These are phyloP conservation scores for Fraxinus angustifolia DNA, from an alignment of 305 asterid genomes.

Conservation along the genomic window DNA sequence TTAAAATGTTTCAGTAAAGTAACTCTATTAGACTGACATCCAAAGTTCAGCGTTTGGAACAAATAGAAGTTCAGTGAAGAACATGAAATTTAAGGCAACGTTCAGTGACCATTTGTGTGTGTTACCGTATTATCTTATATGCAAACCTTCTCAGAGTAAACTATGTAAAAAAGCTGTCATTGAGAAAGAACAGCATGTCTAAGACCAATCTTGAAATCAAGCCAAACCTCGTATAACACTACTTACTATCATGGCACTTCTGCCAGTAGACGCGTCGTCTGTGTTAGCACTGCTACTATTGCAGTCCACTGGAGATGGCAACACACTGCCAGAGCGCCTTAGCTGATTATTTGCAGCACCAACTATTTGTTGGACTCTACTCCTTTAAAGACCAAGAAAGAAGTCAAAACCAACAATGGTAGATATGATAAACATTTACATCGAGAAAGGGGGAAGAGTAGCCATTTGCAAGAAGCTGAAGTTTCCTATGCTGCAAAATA, in stretches of 20 bases:
- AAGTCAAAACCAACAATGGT: conserved; percentile 16
- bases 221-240: conserved; percentile 16
- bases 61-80: background rate
- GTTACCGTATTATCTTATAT: background rate
- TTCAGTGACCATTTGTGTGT: background rate
- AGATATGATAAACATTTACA: conserved; percentile 8
- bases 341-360: conserved; percentile 54
- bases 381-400: conserved; percentile 44
- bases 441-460: background rate
- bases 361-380: conserved; percentile 83
- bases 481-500: background rate
- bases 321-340: conserved; percentile 58
- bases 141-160: background rate
- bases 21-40: background rate
- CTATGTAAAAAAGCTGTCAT: background rate
- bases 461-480: background rate
- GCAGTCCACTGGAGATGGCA: conserved; percentile 67
- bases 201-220: conserved; percentile 2
- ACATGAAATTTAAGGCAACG: background rate
- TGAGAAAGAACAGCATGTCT: background rate
- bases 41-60: background rate
- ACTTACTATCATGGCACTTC: conserved; percentile 58
- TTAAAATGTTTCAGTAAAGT: background rate
- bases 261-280: conserved; percentile 40
- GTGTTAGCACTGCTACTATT: conserved; percentile 34